Base-by-base conservation (phyloP, 805 yeast genomes). In the Cyberlindnera americana region DNA sequence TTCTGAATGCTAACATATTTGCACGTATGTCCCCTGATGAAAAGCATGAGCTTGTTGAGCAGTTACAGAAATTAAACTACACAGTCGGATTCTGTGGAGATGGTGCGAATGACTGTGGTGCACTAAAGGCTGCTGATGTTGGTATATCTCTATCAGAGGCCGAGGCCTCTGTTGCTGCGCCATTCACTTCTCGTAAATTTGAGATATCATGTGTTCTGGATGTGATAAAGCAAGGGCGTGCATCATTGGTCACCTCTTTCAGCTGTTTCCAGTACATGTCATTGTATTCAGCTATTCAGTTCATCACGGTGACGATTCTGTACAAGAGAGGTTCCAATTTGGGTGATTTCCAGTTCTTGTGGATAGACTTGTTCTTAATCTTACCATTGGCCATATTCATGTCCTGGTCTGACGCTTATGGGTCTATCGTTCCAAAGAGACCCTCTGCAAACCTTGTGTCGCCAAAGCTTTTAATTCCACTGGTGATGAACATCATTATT, bases 11-110 rank as follows among this genome's bases (percentile, higher is more conserved):
- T 42, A 75, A 80, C 32, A 76, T 93, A 4, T 93, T 81, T 66
- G 98, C 99, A 0, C 72, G 99, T 48, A 93, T 93, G 99, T 90
- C 98, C 0, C 99, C 99, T 0, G 99, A 95, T 62, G 99, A 93
- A 61, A 93, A 93, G 57, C 96, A 93, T 60, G 99, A 93, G 62
- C 69, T 93, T 34, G 96, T 93, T 25, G 90, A 85, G 53, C 87
- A 83, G 57, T 65, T 93, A 12, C 96, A 89, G 60, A 72, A 69
- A 17, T 57, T 93, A 16, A 96, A 90, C 54, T 91, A 91, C 58
- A 87, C 95, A 0, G 95, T 88, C 34, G 96, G 97, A 3, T 93
- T 93, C 62, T 93, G 98, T 65, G 99, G 99, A 26, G 99, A 93
- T 65, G 99, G 99, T 49, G 99, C 99, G 6, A 93, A 93, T 62